phyloP scores from a whole-genome alignment of 441 rosid genomes.

The Cnidoscolus chayamansa region DNA sequence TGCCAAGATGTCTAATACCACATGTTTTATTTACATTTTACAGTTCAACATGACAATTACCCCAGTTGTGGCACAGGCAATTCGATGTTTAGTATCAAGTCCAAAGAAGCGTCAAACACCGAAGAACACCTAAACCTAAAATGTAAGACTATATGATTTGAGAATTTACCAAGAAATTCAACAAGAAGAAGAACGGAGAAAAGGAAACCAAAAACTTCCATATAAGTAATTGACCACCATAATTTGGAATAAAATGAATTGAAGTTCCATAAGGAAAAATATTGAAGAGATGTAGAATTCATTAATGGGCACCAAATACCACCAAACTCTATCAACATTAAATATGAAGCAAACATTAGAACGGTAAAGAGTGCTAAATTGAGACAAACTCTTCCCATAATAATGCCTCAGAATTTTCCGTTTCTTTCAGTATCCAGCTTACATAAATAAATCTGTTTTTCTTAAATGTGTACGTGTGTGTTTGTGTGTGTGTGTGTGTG shows the following conservation, averaged over 20 bases:
- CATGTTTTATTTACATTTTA: background rate
- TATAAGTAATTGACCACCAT: background rate
- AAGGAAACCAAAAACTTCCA: background rate
- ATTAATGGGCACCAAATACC: background rate
- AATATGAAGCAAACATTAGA: background rate
- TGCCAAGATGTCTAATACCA: background rate
- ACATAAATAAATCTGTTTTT: background rate
- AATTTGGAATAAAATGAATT: background rate
- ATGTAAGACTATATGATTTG: conserved; percentile 1
- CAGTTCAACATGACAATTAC: background rate
- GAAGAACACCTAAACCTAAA: background rate
- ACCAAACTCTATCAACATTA: background rate
- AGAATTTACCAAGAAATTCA: conserved; percentile 7
- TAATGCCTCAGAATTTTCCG: background rate
- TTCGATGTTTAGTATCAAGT: background rate
- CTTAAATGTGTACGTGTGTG: background rate
- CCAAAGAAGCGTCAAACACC: background rate
- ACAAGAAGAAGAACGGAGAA: background rate
- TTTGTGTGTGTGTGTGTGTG: too few relatives aligned
- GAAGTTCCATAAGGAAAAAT: background rate
- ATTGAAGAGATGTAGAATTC: background rate
- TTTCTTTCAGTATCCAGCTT: background rate
- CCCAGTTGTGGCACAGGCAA: background rate
- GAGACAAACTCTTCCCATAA: background rate
- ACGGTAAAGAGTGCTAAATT: background rate